Evolutionary conservation across 2,329 filamentous ascomycete species (phyloP).

Genomic region (Fusarium sp.): DNA sequence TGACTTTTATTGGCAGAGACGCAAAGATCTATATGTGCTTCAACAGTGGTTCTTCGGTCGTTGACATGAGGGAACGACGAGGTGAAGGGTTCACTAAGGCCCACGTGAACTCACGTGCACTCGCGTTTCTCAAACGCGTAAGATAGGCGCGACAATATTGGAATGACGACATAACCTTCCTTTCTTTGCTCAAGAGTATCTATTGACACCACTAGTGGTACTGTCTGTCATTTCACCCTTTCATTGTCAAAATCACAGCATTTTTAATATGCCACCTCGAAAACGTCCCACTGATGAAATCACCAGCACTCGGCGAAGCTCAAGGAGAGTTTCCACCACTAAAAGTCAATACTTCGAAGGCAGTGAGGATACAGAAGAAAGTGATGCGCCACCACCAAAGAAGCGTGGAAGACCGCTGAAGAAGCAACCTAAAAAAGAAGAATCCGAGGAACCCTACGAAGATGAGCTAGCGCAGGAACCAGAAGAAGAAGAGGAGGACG

Average conservation of each 20-base stretch:
- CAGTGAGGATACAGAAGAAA: slow-evolving; percentile 30
- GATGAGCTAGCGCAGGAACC: slow-evolving; percentile 39
- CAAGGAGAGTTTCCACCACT: slow-evolving; percentile 57
- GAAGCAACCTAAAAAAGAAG: slow-evolving; percentile 33
- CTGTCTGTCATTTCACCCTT: neutral
- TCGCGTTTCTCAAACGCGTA: slow-evolving; percentile 39
- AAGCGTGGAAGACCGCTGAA: slow-evolving; percentile 43
- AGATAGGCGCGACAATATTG: slow-evolving; percentile 26
- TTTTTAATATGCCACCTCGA: slow-evolving; percentile 49
- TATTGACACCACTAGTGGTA: neutral
- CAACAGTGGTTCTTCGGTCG: neutral
- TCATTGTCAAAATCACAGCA: neutral
- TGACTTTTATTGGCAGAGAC: neutral
- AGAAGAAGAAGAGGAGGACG: slow-evolving; percentile 46
- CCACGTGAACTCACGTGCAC: slow-evolving; percentile 39
- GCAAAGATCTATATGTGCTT: neutral
- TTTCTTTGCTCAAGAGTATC: neutral
- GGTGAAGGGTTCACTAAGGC: too few relatives aligned
- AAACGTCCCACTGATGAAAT: slow-evolving; percentile 51
- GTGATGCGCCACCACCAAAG: slow-evolving; percentile 43
- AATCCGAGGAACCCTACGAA: slow-evolving; percentile 42
- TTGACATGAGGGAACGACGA: neutral
- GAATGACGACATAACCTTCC: slow-evolving; percentile 39
- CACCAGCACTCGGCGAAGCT: slow-evolving; percentile 55
- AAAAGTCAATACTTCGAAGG: slow-evolving; percentile 65